Conservation (phyloP, 192 early-diverging fungal species). For the Podila horticola region DNA sequence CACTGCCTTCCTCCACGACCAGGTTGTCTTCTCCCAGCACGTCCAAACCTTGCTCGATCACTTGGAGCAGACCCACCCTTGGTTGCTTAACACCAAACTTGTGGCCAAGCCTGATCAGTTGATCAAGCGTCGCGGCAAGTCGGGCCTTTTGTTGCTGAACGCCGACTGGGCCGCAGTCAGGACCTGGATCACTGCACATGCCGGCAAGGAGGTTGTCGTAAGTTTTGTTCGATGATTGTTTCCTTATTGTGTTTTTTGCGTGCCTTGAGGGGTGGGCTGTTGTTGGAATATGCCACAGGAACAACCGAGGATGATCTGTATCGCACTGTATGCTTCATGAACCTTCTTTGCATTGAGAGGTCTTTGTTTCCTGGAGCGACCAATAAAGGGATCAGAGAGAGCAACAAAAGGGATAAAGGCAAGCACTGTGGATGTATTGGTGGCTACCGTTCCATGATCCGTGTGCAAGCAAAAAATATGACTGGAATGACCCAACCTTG, state of each 20-base stretch:
- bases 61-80: slow-evolving; percentile 84
- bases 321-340: too few species aligned
- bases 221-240: background rate
- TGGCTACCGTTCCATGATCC: too few species aligned
- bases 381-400: too few species aligned
- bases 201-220: slow-evolving; percentile 88
- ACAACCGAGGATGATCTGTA: too few species aligned
- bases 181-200: slow-evolving; percentile 90
- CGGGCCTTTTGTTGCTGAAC: slow-evolving; percentile 92
- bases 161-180: slow-evolving; percentile 88
- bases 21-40: slow-evolving; percentile 70
- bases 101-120: slow-evolving; percentile 99
- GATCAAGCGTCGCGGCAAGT: slow-evolving; percentile 98
- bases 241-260: background rate
- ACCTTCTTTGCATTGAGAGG: too few species aligned
- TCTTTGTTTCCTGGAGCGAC: too few species aligned
- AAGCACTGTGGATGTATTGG: too few species aligned
- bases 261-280: too few species aligned
- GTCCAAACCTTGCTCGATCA: slow-evolving; percentile 65
- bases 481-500: too few species aligned
- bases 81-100: slow-evolving; percentile 84
- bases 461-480: too few species aligned
- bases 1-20: slow-evolving; percentile 64
- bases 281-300: too few species aligned
- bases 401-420: too few species aligned